Evolutionary conservation across 2,329 filamentous ascomycete species (phyloP), one percentile per base, ranked within the genome.

Genomic region (Ascochyta koolunga): DNA sequence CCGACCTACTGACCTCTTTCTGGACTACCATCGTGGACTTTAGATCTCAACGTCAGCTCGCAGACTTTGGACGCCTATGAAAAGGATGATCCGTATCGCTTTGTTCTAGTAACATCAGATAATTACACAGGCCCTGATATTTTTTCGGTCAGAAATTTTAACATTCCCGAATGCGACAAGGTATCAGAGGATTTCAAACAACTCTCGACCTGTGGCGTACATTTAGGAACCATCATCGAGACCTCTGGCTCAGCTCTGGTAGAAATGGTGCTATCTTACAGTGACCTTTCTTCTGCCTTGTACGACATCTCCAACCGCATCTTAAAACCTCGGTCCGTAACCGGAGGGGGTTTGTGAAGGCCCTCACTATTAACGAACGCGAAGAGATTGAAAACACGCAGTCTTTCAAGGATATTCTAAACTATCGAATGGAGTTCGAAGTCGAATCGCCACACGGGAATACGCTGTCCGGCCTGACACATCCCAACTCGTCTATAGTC

Each of bases 11-110:
- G 16, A 9, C 21, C 15, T 3, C 35, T 40, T 6, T 16, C 40
- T n/a, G 35, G 22, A 6, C 25, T 45, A 6, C 49, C 49, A 24
- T 13, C 41, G 18, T 51, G 49, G 49, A 36, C 15, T 18, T 29
- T 51, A 16, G 49, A 51, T n/a, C 36, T 51, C 2, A 45, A 40
- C 11, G 35, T 51, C 15, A 40, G 41, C 2, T 45, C 40, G 4
- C 49, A 36, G 3, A 36, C 29, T 9, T 16, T 16, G 5, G 27
- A 10, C 8, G 6, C 16, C 7, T 32, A 32, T 9, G 29, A 22
- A 1, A n/a, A 51, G 3, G 40, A 45, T 9, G 16, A 27, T 16
- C 49, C 41, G 15, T 45, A 39, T n/a, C 39, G 40, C 35, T 15
- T 45, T 9, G 31, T 45, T 5, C 27, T 11, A 29, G 11, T 3